phyloP scores from a whole-genome alignment of 176 grass and related monocot species.

The Cocos nucifera region DNA sequence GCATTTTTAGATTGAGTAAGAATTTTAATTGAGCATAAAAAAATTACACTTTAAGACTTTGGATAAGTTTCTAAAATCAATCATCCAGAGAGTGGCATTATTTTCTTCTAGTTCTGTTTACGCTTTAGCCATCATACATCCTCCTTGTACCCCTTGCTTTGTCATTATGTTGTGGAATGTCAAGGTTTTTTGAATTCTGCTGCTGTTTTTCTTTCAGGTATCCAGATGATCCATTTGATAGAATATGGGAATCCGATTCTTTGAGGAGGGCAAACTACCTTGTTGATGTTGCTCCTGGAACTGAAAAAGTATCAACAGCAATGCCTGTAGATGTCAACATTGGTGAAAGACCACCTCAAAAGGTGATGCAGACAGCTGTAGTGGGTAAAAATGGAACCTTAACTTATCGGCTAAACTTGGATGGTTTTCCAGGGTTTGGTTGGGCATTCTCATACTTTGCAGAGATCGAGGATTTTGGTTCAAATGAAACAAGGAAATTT shows the following conservation, averaged over 20 bases:
- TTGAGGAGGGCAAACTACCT: constrained; percentile 64
- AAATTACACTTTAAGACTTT: no score
- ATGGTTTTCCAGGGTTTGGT: constrained; percentile 80
- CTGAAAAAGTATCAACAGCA: constrained; percentile 58
- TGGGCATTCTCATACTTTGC: constrained; percentile 84
- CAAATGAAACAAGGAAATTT: constrained; percentile 74
- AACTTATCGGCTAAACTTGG: constrained; percentile 67
- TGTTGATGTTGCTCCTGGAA: constrained; percentile 80
- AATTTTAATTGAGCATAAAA: no score
- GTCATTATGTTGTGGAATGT: no score
- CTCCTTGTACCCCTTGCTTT: background rate
- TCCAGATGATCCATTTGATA: constrained; percentile 91
- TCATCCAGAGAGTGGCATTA: no score
- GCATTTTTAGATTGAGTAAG: no score
- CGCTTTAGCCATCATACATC: no score
- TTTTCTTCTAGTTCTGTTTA: no score
- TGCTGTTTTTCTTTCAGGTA: constrained; percentile 33
- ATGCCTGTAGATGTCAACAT: constrained; percentile 43
- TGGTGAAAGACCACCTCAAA: constrained; percentile 54
- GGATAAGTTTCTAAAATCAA: no score
- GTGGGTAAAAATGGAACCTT: constrained; percentile 78
- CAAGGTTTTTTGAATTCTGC: no score
- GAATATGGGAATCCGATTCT: constrained; percentile 88
- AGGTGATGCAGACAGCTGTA: constrained; percentile 94
- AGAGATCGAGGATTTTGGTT: constrained; percentile 69